Evolutionary conservation across 208 protist species (phyloP), one percentile per base, ranked within the genome.

Genomic region (Acanthamoeba castellanii): DNA sequence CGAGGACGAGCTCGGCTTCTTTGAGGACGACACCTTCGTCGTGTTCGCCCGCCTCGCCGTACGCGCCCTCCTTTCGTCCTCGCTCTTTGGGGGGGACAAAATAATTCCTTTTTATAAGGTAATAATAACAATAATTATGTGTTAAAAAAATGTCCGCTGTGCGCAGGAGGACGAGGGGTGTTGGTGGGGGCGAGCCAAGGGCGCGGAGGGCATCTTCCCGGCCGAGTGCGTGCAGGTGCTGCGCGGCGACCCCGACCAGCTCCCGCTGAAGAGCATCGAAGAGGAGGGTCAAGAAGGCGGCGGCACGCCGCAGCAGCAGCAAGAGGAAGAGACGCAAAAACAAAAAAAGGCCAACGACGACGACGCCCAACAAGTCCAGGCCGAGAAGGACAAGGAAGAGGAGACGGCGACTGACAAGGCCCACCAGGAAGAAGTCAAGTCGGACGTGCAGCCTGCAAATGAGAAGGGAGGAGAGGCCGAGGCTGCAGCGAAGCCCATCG

Each of bases 211-310:
- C 37, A 78, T 78, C 70, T 78, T 78, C 30, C 70, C 70, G 70
- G 70, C 70, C 30, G 70, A 78, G 70, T 78, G 70, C 70, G 70
- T 78, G 16, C 70, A 78, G 70, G 70, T 78, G 32, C 70, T 78
- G 13, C 70, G 70, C 20, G 70, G 70, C 70, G 70, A 78, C 70
- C 70, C 70, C 16, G 70, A 78, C 8, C 70, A 78, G 70, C 37
- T 78, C 27, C 70, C 70, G 13, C 37, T 78, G n/a, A 78, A 78
- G 70, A 78, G 70, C 70, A 78, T 78, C 14, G 70, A 78, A 47
- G 70, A 57, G 50, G 50, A 57, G 50, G 70, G 70, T 4, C 8
- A 47, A 45, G 37, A 78, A 1, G 70, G 66, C 13, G 66, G 30
- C 1, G 66, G 18, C 66, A 3, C 70, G n/a, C 70, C 7, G 16